These are phyloP conservation scores for Globisporangium spinosum DNA, from an alignment of 352 stramenopile genomes.

Conservation along the genomic window DNA sequence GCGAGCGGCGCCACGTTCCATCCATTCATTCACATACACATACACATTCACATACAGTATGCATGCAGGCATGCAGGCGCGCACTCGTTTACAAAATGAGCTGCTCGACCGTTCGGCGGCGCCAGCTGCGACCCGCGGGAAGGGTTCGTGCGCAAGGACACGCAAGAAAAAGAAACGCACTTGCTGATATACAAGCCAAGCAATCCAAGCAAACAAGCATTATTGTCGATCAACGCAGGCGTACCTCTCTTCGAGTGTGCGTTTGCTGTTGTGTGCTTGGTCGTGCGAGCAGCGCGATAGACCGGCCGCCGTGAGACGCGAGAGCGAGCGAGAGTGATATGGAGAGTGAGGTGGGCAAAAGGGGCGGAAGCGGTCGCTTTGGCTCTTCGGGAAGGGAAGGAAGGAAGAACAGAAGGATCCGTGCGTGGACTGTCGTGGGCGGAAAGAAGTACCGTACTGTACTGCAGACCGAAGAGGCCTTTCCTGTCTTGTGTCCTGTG, in stretches of 20 bases:
- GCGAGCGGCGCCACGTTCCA: neutral
- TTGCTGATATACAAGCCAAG: neutral
- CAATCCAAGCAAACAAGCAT: neutral
- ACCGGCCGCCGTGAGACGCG: no score
- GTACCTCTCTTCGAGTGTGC: neutral
- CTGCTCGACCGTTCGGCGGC: conserved; percentile 10
- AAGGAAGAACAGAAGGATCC: neutral
- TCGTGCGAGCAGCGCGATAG: neutral
- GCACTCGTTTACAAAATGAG: conserved; percentile 1
- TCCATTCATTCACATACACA: neutral
- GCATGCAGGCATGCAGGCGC: neutral
- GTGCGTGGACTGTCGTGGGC: neutral
- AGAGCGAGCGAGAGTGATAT: neutral
- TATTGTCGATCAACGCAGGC: neutral
- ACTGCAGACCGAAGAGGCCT: neutral
- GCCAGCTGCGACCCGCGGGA: neutral
- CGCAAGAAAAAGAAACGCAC: conserved; percentile 1
- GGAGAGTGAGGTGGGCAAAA: neutral
- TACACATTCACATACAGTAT: neutral
- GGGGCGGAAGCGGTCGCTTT: no score
- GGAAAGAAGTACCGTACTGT: neutral
- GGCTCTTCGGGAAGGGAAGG: neutral
- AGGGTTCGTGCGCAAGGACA: neutral
- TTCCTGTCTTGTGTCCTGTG: neutral
- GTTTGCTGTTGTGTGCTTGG: neutral